Evolutionary conservation across 2,329 filamentous ascomycete species (phyloP), one percentile per base, ranked within the genome.

Genomic region (Stagonosporopsis chrysanthemi): DNA sequence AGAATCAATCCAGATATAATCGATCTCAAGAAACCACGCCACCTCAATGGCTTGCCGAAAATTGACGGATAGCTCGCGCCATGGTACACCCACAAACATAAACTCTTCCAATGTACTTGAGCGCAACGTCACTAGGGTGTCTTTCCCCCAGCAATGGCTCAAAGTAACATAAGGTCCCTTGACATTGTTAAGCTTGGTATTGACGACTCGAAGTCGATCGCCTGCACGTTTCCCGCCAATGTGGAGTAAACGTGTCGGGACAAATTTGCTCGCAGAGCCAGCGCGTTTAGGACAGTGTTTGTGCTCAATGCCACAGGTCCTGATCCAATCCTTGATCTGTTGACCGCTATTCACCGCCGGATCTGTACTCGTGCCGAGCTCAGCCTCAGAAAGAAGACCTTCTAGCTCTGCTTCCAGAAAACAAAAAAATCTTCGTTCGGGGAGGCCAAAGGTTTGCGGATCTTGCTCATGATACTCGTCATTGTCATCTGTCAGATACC

Each of bases 391-490:
- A 3, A 22, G 19, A n/a, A 40, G 36, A 2, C 15, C 12, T 9
- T n/a, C 40, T 23, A 42, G 24, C 11, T 28, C 40, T 42, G 23
- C 22, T 23, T 42, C 23, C 4, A 23, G 22, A 15, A 28, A 42
- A 11, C 22, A 42, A 23, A 6, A 42, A 11, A 42, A 42, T 9
- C 8, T 23, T n/a, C 40, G 40, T 23, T 22, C 44, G 8, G 36
- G 36, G 9, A 40, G 19, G 19, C 36, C 36, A n/a, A 40, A 22
- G 9, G 36, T 40, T 11, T 40, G n/a, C 9, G 23, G 19, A 19
- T 24, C n/a, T 36, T 36, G 1, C 81, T 40, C 19, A 3, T 15
- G 19, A 8, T 23, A 2, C 19, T 66, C 6, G 24, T 62, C 24
- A 52, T 11, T 11, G 9, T 28, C 9, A 6, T 28, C 9, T 2